A percentile compares a stretch with the other conserved stretches of the same genome.
These are phyloP conservation scores for Selaginella tamariscina DNA, from an alignment of 75 land plant species.

Conservation along the genomic window DNA sequence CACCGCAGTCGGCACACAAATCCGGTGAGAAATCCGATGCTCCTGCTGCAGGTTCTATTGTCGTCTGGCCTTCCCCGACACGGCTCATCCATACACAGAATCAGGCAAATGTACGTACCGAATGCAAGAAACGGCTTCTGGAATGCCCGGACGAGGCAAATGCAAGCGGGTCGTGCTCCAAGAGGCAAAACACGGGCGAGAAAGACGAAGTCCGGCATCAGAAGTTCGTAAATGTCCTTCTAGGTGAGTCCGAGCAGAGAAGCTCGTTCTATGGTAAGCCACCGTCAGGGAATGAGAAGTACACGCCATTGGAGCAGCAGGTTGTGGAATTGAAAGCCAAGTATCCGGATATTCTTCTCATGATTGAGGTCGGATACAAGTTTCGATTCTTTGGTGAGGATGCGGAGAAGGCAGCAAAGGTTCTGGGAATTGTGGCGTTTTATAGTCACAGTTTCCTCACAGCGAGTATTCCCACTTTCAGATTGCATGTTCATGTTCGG, in stretches of 20 bases:
- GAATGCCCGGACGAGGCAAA: too few species aligned
- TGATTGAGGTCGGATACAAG: conserved; percentile 90
- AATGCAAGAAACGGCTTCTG: too few species aligned
- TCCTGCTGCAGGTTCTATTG: too few species aligned
- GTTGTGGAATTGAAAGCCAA: conserved; percentile 64
- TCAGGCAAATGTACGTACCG: too few species aligned
- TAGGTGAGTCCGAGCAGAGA: conserved; percentile 24
- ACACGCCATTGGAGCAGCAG: conserved; percentile 83
- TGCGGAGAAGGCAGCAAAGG: conserved; percentile 80
- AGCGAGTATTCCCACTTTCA: conserved; percentile 80
- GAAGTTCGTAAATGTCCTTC: conserved; percentile 49
- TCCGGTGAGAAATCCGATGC: too few species aligned
- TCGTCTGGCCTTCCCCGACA: too few species aligned
- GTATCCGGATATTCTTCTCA: conserved; percentile 65
- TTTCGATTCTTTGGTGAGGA: conserved; percentile 84
- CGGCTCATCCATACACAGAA: too few species aligned
- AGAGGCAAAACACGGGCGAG: too few species aligned
- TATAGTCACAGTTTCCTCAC: conserved; percentile 69
- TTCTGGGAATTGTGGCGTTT: conserved; percentile 77
- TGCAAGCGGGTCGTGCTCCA: too few species aligned
- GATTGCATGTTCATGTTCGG: conserved; percentile 68
- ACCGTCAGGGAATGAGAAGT: conserved; percentile 27
- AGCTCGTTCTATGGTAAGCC: conserved; percentile 22
- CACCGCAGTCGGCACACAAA: too few species aligned
- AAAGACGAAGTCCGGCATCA: conserved; percentile 46